Conservation (phyloP, 805 yeast species). For the Ogataea paradorogensis region DNA sequence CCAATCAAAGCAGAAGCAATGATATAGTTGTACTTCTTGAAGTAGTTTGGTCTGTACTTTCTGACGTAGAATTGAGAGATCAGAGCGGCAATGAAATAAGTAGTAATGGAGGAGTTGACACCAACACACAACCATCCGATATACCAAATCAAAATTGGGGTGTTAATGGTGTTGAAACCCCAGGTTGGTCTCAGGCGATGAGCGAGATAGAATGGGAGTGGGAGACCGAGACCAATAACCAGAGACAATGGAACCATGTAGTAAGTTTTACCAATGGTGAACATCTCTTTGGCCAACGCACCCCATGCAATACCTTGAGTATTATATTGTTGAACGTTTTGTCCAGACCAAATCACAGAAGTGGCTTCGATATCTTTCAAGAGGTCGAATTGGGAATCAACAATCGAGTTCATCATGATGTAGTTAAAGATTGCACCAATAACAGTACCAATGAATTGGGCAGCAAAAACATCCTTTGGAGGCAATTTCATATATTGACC, state of each 20-base stretch:
- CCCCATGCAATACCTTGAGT: conserved; percentile 37
- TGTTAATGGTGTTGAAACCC: conserved; percentile 25
- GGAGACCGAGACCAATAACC: conserved; percentile 28
- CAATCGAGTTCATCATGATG: conserved; percentile 32
- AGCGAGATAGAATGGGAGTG: conserved; percentile 30
- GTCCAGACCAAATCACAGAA: conserved; percentile 35
- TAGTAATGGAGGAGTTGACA: conserved; percentile 34
- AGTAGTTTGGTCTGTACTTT: conserved; percentile 25
- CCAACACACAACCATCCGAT: conserved; percentile 33
- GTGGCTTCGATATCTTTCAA: conserved; percentile 30
- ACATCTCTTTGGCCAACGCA: conserved; percentile 34
- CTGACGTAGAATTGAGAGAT: conserved; percentile 27
- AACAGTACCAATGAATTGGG: conserved; percentile 41
- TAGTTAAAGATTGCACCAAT: conserved; percentile 26
- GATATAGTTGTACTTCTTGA: conserved; percentile 47
- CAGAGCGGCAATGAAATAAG: conserved; percentile 29
- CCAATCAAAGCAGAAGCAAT: conserved; percentile 51
- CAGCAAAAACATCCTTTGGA: conserved; percentile 40
- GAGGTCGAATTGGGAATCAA: conserved; percentile 30
- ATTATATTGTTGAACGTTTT: conserved; percentile 34
- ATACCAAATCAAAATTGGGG: conserved; percentile 32
- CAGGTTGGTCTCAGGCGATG: conserved; percentile 31
- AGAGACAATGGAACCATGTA: conserved; percentile 31
- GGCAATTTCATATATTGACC: conserved; percentile 44
- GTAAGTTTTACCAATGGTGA: conserved; percentile 29